These are phyloP conservation scores for Aureobasidium sp. DNA, from an alignment of 2,329 filamentous ascomycete species.

Conservation along the genomic window DNA sequence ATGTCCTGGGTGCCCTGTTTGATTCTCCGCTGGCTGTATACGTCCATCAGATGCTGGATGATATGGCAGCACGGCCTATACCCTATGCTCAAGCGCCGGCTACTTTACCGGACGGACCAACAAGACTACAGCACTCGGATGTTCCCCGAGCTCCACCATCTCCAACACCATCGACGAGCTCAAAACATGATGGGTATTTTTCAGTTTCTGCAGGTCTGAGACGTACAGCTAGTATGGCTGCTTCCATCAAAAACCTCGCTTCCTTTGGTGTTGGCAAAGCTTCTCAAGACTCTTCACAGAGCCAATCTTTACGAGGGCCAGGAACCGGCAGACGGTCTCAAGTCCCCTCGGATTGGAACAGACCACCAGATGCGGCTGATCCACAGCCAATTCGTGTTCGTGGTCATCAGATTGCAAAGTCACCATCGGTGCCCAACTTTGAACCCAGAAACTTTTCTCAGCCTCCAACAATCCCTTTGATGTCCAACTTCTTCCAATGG, in stretches of 20 bases:
- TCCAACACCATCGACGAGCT: constrained; percentile 39
- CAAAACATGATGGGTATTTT: constrained; percentile 50
- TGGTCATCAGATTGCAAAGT: constrained; percentile 63
- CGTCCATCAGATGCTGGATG: constrained; percentile 64
- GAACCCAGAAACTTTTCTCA: constrained; percentile 52
- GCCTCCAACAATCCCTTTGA: constrained; percentile 61
- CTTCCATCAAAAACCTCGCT: constrained; percentile 54
- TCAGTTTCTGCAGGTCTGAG: constrained; percentile 49
- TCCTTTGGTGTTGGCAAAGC: constrained; percentile 35
- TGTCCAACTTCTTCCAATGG: constrained; percentile 85
- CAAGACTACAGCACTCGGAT: constrained; percentile 22
- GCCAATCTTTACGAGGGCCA: constrained; percentile 8
- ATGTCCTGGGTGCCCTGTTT: constrained; percentile 68
- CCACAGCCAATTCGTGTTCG: constrained; percentile 50
- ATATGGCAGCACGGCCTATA: constrained; percentile 42
- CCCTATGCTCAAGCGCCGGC: constrained; percentile 18
- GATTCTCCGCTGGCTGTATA: constrained; percentile 66
- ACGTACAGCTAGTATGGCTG: constrained; percentile 56
- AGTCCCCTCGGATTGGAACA: constrained; percentile 49
- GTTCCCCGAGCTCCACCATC: constrained; percentile 34
- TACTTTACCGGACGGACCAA: constrained; percentile 9
- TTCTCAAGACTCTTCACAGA: constrained; percentile 1
- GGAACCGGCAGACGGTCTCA: constrained; percentile 37
- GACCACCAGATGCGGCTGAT: constrained; percentile 70
- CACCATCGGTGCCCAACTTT: constrained; percentile 73